These are phyloP conservation scores for Conticribra guillardii DNA, from an alignment of 108 stramenopile genomes.

Conservation along the genomic window DNA sequence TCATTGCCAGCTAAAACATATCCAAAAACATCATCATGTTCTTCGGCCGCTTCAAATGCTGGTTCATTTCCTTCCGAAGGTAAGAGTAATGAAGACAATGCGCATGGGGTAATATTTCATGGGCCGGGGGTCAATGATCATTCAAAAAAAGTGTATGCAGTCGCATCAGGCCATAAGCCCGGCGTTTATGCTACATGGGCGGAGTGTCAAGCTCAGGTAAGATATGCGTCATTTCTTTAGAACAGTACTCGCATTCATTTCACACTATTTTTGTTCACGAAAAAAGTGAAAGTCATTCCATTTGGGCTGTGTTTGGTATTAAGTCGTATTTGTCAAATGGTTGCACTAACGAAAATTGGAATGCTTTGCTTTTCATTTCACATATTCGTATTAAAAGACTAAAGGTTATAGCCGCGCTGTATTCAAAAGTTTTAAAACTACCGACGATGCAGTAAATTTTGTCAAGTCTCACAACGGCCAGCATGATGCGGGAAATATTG, in stretches of 20 bases:
- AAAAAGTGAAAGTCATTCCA: too few species aligned
- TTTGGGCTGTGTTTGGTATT: too few species aligned
- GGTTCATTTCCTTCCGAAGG: background rate
- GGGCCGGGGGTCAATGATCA: background rate
- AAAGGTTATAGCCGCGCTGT: constrained; percentile 4
- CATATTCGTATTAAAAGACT: background rate
- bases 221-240: background rate
- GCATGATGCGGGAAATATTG: background rate
- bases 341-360: too few species aligned
- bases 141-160: constrained; percentile 10
- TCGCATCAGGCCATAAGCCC: constrained; percentile 3
- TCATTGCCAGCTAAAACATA: too few species aligned
- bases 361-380: background rate
- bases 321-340: too few species aligned
- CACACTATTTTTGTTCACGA: too few species aligned
- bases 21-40: constrained; percentile 1
- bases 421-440: constrained; percentile 8
- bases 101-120: background rate
- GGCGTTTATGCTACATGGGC: constrained; percentile 25
- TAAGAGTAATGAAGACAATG: background rate
- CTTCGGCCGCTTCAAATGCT: constrained; percentile 6
- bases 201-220: constrained; percentile 18
- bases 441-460: constrained; percentile 3
- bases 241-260: too few species aligned
- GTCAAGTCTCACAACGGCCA: background rate